Evolutionary conservation across 2,329 filamentous ascomycete species (phyloP), one percentile per base, ranked within the genome.

Genomic region (Colletotrichum lupini): DNA sequence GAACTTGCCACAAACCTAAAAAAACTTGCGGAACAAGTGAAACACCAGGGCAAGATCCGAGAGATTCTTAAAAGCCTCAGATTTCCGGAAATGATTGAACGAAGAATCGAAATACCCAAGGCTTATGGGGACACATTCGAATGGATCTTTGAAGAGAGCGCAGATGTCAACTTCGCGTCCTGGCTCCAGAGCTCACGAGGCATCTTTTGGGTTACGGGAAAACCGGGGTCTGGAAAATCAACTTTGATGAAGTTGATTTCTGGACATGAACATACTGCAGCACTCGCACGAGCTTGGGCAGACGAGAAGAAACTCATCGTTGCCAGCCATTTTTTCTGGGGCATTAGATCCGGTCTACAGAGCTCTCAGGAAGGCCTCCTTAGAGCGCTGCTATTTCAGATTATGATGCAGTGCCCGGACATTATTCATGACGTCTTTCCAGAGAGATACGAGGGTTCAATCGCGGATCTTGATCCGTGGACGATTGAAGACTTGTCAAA

Each of bases 171-270:
- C 28, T 30, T 30, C 7, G 28, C 28, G 7, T 30, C 28, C 28
- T 30, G 28, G 28, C 28, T 30, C 28, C 28, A 30, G 28, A 7
- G 28, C 28, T 30, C 28, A 30, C 28, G 28, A 30, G 28, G 28
- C 28, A 30, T 30, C 28, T 83, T 82, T 64, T 83, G 81, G 83
- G 79, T 85, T 49, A 83, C 79, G 1, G 83, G 83, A 3, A 84
- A 86, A 42, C 82, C 85, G 4, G 86, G 86, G 0, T 84, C 83
- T 0, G 86, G 86, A 1, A 87, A 87, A 72, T 86, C 84, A 0
- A 86, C 85, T 0, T 78, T 87, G 2, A 85, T 86, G 78, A 82
- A 83, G 24, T 30, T 30, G 7, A 30, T 30, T 30, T 30, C 28
- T 30, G 28, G 28, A 30, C 28, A 30, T 30, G 28, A 30, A 30